Percentiles rank a stretch among this genome's conserved stretches.
Conservation (phyloP, 768 basidiomycete genomes). For the Pisolithus sp. region DNA sequence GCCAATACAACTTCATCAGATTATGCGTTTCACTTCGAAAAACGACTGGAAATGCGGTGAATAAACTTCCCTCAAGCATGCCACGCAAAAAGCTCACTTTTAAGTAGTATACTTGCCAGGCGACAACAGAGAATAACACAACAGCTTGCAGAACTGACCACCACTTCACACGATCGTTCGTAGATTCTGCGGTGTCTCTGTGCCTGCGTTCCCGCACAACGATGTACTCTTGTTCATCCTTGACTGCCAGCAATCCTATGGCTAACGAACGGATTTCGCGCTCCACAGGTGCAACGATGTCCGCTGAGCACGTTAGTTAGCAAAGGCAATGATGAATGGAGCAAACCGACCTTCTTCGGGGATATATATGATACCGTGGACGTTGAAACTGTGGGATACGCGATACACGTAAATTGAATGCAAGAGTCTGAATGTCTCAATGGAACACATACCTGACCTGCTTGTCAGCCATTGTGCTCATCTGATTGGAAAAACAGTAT, state of each 20-base stretch:
- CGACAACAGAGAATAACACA: constrained; percentile 85
- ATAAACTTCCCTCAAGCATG: neutral
- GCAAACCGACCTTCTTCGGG: constrained; percentile 68
- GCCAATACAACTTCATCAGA: constrained; percentile 37
- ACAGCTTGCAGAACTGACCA: constrained; percentile 92
- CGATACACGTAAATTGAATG: constrained; percentile 1
- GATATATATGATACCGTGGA: constrained; percentile 94
- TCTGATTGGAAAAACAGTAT: constrained; percentile 98
- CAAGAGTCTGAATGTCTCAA: neutral
- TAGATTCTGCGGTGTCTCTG: constrained; percentile 89
- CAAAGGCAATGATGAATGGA: neutral
- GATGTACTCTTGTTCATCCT: constrained; percentile 99
- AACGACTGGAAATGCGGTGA: constrained; percentile 47
- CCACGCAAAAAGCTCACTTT: constrained; percentile 48
- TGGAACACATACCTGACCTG: constrained; percentile 62
- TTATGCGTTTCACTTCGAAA: constrained; percentile 88
- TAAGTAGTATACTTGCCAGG: constrained; percentile 96
- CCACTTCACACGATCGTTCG: constrained; percentile 96
- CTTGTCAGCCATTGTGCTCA: constrained; percentile 96
- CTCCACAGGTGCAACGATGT: constrained; percentile 91
- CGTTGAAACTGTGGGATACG: constrained; percentile 71
- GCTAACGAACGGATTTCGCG: constrained; percentile 86
- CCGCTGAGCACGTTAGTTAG: constrained; percentile 31
- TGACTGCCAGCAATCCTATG: constrained; percentile 77
- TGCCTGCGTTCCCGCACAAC: constrained; percentile 89